Percentiles rank a stretch among this genome's conserved stretches.
Evolutionary conservation across 257 asterid species (phyloP).

Genomic region (Jaltomata sinuosa): DNA sequence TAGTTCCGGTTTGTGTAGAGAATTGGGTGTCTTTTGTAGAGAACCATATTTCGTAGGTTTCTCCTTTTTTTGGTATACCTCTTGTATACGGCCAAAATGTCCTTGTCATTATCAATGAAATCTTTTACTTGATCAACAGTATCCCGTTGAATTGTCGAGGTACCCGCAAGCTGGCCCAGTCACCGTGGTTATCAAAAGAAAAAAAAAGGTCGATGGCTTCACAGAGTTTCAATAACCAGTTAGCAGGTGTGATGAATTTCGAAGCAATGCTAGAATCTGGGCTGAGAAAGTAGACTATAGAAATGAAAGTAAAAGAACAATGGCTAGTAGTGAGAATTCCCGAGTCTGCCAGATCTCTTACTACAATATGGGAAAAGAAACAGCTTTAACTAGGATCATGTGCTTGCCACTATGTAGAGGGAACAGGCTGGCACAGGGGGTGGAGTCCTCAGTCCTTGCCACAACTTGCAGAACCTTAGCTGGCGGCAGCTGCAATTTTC

Average conservation of each 20-base stretch:
- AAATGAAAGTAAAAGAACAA: not conserved
- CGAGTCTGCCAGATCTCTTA: not conserved
- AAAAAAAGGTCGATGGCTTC: not conserved
- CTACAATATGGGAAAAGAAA: not conserved
- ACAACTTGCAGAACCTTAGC: not conserved
- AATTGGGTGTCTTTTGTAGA: not conserved
- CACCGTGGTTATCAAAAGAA: not conserved
- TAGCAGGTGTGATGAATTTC: not conserved
- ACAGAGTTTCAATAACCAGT: not conserved
- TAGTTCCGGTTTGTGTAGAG: not conserved
- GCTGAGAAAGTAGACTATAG: not conserved
- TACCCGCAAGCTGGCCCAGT: not conserved
- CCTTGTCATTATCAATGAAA: not conserved
- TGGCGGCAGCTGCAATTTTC: not conserved
- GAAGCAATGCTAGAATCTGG: not conserved
- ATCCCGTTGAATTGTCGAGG: not conserved
- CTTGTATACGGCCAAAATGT: not conserved
- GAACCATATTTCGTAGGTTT: not conserved
- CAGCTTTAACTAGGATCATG: not conserved
- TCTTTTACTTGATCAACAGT: not conserved
- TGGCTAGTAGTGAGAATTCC: not conserved
- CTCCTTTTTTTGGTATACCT: not conserved
- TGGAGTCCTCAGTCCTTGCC: not conserved
- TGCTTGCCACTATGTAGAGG: not conserved
- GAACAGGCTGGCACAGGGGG: not conserved